Conservation (phyloP, 805 yeast species). For the Torulaspora delbrueckii region DNA sequence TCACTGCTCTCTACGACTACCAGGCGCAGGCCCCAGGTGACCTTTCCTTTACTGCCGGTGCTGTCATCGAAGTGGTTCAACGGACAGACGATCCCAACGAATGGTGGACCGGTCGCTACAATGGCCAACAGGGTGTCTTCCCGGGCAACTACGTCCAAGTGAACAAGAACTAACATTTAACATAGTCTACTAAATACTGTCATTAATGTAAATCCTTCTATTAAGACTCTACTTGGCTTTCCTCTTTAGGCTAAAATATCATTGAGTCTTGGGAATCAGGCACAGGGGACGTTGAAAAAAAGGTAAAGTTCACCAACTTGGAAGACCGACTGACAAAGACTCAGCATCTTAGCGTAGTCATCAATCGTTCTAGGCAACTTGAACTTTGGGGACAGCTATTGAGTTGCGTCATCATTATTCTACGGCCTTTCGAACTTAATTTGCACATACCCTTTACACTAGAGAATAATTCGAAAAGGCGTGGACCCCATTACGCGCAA, state of each 20-base stretch:
- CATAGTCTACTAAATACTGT: not conserved
- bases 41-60: constrained; percentile 80
- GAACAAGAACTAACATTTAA: constrained; percentile 33
- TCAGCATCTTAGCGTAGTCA: not conserved
- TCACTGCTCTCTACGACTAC: constrained; percentile 89
- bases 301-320: not conserved
- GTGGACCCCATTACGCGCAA: not conserved
- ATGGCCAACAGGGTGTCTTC: constrained; percentile 85
- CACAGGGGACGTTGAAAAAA: not conserved
- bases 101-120: constrained; percentile 94
- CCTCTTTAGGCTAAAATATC: not conserved
- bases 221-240: not conserved
- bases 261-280: not conserved
- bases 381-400: not conserved
- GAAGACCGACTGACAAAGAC: not conserved
- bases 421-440: not conserved
- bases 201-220: not conserved
- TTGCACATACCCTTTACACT: not conserved
- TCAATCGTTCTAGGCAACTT: not conserved
- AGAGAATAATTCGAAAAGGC: not conserved
- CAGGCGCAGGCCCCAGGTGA: constrained; percentile 93
- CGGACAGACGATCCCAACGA: constrained; percentile 82
- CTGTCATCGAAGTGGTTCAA: constrained; percentile 74
- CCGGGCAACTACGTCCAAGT: constrained; percentile 95
- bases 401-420: not conserved